Evolutionary conservation across 2,329 filamentous ascomycete genomes (phyloP).

Genomic region (Cladophialophora yegresii): DNA sequence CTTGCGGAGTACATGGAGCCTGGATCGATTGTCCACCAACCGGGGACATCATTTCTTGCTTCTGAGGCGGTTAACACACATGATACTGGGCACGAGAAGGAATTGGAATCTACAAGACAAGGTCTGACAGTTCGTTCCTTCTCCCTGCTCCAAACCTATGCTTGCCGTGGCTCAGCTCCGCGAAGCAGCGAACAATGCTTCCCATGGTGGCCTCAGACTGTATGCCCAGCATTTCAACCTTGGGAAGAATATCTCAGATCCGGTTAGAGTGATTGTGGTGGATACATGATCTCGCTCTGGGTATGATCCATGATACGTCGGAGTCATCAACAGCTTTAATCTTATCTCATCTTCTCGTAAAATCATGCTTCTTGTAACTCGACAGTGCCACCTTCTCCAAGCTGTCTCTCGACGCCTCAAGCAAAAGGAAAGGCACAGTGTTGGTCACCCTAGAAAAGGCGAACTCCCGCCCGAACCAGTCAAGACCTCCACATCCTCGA

Average conservation of each 20-base stretch:
- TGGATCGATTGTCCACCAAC: background rate
- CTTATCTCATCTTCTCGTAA: background rate
- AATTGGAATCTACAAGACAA: no score
- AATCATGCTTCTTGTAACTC: background rate
- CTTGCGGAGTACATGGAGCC: background rate
- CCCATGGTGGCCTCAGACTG: no score
- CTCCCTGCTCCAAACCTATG: no score
- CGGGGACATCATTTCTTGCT: background rate
- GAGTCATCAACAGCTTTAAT: background rate
- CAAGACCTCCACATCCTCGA: conserved; percentile 35
- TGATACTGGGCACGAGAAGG: no score
- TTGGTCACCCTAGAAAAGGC: conserved; percentile 19
- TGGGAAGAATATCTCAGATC: no score
- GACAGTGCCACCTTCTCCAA: background rate
- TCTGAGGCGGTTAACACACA: no score
- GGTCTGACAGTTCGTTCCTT: no score
- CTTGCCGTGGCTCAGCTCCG: no score
- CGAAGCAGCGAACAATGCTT: no score
- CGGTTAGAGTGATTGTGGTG: background rate
- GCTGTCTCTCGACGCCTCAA: background rate
- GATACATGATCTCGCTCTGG: background rate
- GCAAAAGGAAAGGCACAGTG: background rate
- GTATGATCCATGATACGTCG: background rate
- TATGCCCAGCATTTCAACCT: background rate
- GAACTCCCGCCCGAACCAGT: conserved; percentile 28